phyloP scores from a whole-genome alignment of 2,329 filamentous ascomycete genomes.

The Balansia obtecta region DNA sequence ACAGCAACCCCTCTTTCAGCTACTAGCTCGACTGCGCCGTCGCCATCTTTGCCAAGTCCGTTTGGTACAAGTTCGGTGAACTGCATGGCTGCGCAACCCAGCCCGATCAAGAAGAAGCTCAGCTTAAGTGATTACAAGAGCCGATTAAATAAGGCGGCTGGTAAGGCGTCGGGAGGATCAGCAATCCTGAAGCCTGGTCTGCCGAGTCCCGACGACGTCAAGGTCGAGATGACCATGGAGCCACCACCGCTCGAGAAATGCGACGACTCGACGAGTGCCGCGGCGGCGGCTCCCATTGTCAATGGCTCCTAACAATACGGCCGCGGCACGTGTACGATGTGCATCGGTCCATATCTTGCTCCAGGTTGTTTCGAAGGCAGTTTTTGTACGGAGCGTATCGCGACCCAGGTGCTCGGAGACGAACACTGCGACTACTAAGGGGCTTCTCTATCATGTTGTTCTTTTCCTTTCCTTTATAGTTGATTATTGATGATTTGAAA shows the following conservation, averaged over 20 bases:
- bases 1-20: constrained; percentile 34
- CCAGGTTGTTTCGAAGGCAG: not conserved
- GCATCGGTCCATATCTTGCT: not conserved
- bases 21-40: constrained; percentile 30
- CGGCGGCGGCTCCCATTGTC: constrained; percentile 9
- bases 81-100: constrained; percentile 35
- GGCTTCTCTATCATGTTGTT: not conserved
- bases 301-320: constrained; percentile 13
- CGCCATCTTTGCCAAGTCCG: constrained; percentile 34
- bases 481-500: not conserved
- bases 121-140: constrained; percentile 55
- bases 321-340: constrained; percentile 11
- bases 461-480: not conserved
- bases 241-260: constrained; percentile 16
- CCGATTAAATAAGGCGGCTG: constrained; percentile 41
- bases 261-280: constrained; percentile 11
- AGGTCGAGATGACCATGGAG: constrained; percentile 22
- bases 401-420: not conserved
- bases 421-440: not conserved
- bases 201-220: constrained; percentile 24
- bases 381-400: not conserved
- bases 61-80: constrained; percentile 31
- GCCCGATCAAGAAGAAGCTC: constrained; percentile 54
- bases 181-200: constrained; percentile 21
- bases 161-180: constrained; percentile 17